Percentiles rank a stretch among this genome's conserved stretches.
phyloP scores from a whole-genome alignment of 768 basidiomycete species.

The Russula sp. region DNA sequence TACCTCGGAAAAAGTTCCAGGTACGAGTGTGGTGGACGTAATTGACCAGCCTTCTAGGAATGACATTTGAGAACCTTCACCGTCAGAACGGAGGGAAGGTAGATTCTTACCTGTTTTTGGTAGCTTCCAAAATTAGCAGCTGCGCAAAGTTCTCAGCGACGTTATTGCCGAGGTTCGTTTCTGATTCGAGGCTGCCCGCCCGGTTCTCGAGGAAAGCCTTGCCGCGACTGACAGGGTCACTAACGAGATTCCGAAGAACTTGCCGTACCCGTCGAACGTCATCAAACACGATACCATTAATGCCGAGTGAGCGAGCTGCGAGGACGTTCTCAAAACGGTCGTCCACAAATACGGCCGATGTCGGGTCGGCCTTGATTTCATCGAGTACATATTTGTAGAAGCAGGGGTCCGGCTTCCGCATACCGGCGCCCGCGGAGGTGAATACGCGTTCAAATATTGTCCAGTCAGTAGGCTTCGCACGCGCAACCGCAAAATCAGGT shows the following conservation, averaged over 20 bases:
- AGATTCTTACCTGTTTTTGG: slow-evolving; percentile 42
- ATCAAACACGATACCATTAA: slow-evolving; percentile 54
- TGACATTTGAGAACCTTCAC: not conserved
- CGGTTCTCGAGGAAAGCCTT: slow-evolving; percentile 42
- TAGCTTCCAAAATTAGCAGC: slow-evolving; percentile 55
- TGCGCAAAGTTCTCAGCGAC: slow-evolving; percentile 57
- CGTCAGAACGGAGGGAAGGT: not conserved
- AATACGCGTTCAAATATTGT: slow-evolving; percentile 49
- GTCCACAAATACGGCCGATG: slow-evolving; percentile 53
- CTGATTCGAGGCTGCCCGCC: slow-evolving; percentile 44
- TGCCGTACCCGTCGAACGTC: slow-evolving; percentile 42
- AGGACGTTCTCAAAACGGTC: slow-evolving; percentile 60
- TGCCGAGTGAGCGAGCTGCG: slow-evolving; percentile 54
- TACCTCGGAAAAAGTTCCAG: slow-evolving; percentile 58
- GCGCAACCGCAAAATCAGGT: slow-evolving; percentile 49
- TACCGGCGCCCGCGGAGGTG: slow-evolving; percentile 50
- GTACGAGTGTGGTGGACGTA: slow-evolving; percentile 40
- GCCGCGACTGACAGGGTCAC: slow-evolving; percentile 48
- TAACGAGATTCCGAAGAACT: slow-evolving; percentile 46
- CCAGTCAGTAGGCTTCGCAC: slow-evolving; percentile 48
- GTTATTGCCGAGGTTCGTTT: slow-evolving; percentile 43
- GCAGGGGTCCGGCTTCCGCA: slow-evolving; percentile 55
- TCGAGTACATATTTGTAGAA: slow-evolving; percentile 51
- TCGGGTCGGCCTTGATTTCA: slow-evolving; percentile 46
- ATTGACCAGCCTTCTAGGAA: slow-evolving; percentile 44